phyloP scores from a whole-genome alignment of 1,284 basidiomycete species.

The Puccinia polysora region DNA sequence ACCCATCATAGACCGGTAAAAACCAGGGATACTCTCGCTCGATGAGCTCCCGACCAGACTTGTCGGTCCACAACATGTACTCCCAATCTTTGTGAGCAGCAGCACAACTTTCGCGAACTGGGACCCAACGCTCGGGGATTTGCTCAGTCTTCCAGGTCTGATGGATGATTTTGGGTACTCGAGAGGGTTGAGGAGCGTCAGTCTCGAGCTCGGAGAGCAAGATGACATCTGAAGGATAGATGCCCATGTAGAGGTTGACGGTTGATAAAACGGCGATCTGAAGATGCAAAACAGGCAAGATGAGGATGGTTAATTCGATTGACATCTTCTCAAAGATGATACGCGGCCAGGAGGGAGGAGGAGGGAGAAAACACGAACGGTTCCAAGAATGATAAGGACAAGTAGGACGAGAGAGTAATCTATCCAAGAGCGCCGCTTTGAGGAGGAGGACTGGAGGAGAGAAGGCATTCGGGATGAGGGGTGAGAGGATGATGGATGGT shows the following conservation, averaged over 20 bases:
- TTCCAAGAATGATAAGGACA: background rate
- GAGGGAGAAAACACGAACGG: background rate
- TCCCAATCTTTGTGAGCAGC: slow-evolving; percentile 66
- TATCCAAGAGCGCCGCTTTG: background rate
- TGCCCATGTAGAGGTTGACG: background rate
- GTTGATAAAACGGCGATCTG: slow-evolving; percentile 9
- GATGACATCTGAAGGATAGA: background rate
- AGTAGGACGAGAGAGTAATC: background rate
- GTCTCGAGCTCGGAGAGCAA: background rate
- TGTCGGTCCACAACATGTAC: slow-evolving; percentile 97
- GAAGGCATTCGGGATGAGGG: background rate
- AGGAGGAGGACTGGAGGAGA: no score
- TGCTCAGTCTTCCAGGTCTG: slow-evolving; percentile 96
- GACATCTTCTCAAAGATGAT: background rate
- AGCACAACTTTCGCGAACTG: slow-evolving; percentile 53
- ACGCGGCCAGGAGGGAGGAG: no score
- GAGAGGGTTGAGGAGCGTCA: slow-evolving; percentile 27
- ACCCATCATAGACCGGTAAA: slow-evolving; percentile 82
- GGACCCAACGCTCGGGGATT: slow-evolving; percentile 76
- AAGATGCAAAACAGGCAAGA: background rate
- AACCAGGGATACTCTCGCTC: slow-evolving; percentile 83
- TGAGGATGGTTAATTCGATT: background rate
- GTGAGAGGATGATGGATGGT: no score
- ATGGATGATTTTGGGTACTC: slow-evolving; percentile 85
- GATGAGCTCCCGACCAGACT: slow-evolving; percentile 80